phyloP scores from a whole-genome alignment of 23 red algal species.

The Cyanidiococcus yangmingshanensis region DNA sequence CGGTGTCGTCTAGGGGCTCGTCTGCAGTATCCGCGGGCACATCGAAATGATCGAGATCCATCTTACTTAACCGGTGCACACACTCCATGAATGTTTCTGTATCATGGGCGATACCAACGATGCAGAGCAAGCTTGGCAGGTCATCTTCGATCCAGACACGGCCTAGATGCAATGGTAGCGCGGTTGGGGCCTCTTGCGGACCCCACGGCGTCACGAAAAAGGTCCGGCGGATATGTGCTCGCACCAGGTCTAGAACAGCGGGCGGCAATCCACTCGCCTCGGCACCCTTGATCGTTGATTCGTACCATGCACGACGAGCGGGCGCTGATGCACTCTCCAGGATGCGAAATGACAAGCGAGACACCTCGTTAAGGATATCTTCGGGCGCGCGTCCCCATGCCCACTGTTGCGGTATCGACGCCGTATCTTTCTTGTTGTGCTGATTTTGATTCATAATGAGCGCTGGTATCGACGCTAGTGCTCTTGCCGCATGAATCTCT shows the following conservation, averaged over 20 bases:
- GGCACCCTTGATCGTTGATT: neutral
- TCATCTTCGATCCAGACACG: neutral
- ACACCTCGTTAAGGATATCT: neutral
- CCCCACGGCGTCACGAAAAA: neutral
- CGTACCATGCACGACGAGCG: neutral
- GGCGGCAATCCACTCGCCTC: neutral
- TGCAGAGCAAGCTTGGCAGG: neutral
- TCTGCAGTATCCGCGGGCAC: neutral
- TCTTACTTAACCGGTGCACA: neutral
- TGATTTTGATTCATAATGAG: neutral
- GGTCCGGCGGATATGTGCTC: neutral
- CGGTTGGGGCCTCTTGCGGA: neutral
- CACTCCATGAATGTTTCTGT: neutral
- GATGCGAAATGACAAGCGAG: neutral
- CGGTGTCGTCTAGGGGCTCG: neutral
- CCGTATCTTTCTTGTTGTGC: neutral
- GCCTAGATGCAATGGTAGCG: neutral
- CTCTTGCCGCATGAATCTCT: neutral
- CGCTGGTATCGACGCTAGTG: neutral
- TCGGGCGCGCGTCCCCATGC: too few relatives aligned
- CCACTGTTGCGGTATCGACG: neutral
- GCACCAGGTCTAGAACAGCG: neutral
- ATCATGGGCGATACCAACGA: neutral
- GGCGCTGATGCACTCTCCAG: neutral
- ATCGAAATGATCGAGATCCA: neutral